Percentiles rank a stretch among this genome's conserved stretches.
phyloP scores from a whole-genome alignment of 495 filamentous ascomycete species.

The Tuber borchii region DNA sequence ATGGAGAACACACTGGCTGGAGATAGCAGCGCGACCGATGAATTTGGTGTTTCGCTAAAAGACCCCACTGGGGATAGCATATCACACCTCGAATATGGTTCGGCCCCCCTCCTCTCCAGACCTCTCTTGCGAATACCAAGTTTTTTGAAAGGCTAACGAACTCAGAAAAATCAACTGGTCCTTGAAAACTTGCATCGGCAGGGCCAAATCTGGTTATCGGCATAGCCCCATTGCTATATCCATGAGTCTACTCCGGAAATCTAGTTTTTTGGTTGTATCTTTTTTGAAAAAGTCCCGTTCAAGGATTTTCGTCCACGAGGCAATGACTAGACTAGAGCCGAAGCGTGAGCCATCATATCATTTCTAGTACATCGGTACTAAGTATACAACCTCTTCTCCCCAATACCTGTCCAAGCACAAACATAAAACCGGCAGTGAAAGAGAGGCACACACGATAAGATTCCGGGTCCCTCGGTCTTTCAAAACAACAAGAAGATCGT shows the following conservation, averaged over 20 bases:
- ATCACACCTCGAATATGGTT: background rate
- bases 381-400: background rate
- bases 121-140: background rate
- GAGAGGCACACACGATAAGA: background rate
- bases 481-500: no score
- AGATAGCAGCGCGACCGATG: background rate
- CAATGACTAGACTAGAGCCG: background rate
- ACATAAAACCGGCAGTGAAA: background rate
- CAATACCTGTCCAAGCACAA: background rate
- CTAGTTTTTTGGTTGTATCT: background rate
- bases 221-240: background rate
- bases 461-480: no score
- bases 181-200: background rate
- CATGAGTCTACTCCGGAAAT: background rate
- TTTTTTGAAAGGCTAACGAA: background rate
- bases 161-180: background rate
- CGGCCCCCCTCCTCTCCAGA: background rate
- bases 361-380: background rate
- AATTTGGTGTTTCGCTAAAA: constrained; percentile 4
- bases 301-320: background rate
- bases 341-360: background rate
- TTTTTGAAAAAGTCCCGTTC: background rate
- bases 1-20: background rate
- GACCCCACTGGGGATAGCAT: background rate
- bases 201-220: background rate